These are phyloP conservation scores for Wallacemonas sp. DNA, from an alignment of 208 protist species.

Conservation along the genomic window DNA sequence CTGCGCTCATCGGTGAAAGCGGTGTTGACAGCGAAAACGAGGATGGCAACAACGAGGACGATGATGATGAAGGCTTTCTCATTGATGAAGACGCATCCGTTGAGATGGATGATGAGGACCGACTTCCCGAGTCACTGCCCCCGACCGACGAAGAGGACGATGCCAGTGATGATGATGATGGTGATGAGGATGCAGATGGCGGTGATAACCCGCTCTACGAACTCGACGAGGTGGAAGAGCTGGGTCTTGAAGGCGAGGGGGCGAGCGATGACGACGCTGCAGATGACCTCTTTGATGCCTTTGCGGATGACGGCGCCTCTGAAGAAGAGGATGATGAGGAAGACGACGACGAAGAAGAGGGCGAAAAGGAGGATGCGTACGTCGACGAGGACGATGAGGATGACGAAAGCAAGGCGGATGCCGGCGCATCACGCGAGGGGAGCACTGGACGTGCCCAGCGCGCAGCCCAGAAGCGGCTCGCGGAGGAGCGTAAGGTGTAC, in stretches of 20 bases:
- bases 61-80: slow-evolving; percentile 29
- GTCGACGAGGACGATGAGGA: slow-evolving; percentile 21
- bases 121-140: slow-evolving; percentile 2
- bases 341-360: slow-evolving; percentile 28
- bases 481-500: slow-evolving; percentile 10
- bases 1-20: background rate
- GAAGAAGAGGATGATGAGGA: slow-evolving; percentile 46
- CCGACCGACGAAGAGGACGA: slow-evolving; percentile 16
- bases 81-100: slow-evolving; percentile 29
- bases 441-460: background rate
- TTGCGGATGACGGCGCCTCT: slow-evolving; percentile 15
- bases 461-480: background rate
- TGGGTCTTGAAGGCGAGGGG: slow-evolving; percentile 12
- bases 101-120: slow-evolving; percentile 18
- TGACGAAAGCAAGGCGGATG: background rate
- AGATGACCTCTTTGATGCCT: slow-evolving; percentile 26
- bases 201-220: slow-evolving; percentile 36
- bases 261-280: slow-evolving; percentile 32
- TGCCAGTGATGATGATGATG: slow-evolving; percentile 15
- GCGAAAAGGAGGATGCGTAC: slow-evolving; percentile 18
- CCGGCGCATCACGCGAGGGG: background rate
- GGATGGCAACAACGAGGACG: slow-evolving; percentile 14
- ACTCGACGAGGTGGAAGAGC: slow-evolving; percentile 24
- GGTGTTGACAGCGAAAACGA: background rate
- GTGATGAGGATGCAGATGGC: slow-evolving; percentile 31